Evolutionary conservation across 2,329 filamentous ascomycete genomes (phyloP), one percentile per base, ranked within the genome.

Genomic region (Verticillium alfalfae): DNA sequence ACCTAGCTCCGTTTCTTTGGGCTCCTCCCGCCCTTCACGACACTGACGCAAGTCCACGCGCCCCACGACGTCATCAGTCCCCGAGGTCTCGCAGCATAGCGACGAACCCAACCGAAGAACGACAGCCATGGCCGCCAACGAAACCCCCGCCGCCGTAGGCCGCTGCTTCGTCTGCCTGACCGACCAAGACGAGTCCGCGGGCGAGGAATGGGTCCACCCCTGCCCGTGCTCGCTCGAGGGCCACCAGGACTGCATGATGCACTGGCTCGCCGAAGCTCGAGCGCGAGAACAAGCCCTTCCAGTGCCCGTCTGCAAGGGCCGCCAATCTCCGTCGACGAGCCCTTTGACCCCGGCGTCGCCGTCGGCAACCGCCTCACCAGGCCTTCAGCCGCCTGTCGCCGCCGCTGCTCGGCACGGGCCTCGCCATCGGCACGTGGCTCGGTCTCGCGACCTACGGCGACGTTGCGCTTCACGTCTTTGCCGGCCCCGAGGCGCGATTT

Each of bases 181-280:
- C 65, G 85, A 85, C 58, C 78, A 86, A 65, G 77, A 78, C 34
- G 80, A 85, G 45, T 75, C 72, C 10, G 73, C 77, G 22, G 70
- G 80, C 9, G 79, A 82, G 4, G 70, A 70, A 18, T 99, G 95
- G 94, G 88, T 92, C 55, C 91, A 90, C 60, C 93, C 95, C 1
- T 99, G 95, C 72, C 90, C 89, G 0, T 99, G 95, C 76, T 93
- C 91, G 13, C 82, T 99, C 45, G 91, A 91, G 61, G 95, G 93
- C 1, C 95, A 99, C 73, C 93, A 98, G 73, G 85, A 87, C 63
- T 97, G 93, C 72, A 83, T 98, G 66, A 81, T 98, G 45, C 90
- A 92, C 69, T 99, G 93, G 93, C 89, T 98, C 18, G 89, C 91
- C n/a, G 92, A 97, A n/a, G 71, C 86, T 92, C 71, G 93, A 97